Conservation (phyloP, 108 stramenopile species). For the Nitzschia inconspicua region DNA sequence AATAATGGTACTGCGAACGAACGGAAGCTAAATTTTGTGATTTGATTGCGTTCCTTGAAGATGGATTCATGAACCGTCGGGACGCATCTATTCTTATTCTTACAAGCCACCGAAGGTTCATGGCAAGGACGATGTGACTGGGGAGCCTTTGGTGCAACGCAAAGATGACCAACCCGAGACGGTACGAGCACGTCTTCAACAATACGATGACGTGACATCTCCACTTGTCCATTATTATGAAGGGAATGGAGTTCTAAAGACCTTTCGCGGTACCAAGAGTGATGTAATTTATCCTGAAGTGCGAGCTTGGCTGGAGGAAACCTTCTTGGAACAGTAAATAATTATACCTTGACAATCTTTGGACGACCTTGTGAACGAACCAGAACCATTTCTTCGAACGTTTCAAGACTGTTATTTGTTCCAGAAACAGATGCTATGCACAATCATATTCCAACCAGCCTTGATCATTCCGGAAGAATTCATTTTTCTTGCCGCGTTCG, state of each 20-base stretch:
- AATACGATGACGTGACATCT: conserved; percentile 82
- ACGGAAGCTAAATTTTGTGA: not conserved
- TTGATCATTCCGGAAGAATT: too few relatives aligned
- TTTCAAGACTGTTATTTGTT: too few relatives aligned
- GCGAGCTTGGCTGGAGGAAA: conserved; percentile 71
- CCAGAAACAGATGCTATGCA: too few relatives aligned
- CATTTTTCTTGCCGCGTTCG: too few relatives aligned
- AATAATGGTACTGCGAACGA: too few relatives aligned
- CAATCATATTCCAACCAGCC: too few relatives aligned
- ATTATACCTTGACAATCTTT: too few relatives aligned
- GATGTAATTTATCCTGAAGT: conserved; percentile 94
- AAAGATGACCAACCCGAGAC: conserved; percentile 92
- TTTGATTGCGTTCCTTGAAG: conserved; percentile 19
- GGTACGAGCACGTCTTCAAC: conserved; percentile 77
- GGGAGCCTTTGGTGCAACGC: conserved; percentile 91
- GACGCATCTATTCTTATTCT: conserved; percentile 92
- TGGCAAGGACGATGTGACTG: conserved; percentile 90
- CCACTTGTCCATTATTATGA: conserved; percentile 90
- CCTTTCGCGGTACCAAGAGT: conserved; percentile 87
- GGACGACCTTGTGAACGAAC: too few relatives aligned
- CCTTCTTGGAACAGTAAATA: too few relatives aligned
- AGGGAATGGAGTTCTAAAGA: conserved; percentile 72
- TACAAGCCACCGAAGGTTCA: conserved; percentile 93
- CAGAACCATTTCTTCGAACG: too few relatives aligned
- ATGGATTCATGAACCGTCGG: conserved; percentile 94